Percentiles rank a stretch among this genome's conserved stretches.
These are phyloP conservation scores for Ganoderma leucocontextum DNA, from an alignment of 1,284 basidiomycete species.

Conservation along the genomic window DNA sequence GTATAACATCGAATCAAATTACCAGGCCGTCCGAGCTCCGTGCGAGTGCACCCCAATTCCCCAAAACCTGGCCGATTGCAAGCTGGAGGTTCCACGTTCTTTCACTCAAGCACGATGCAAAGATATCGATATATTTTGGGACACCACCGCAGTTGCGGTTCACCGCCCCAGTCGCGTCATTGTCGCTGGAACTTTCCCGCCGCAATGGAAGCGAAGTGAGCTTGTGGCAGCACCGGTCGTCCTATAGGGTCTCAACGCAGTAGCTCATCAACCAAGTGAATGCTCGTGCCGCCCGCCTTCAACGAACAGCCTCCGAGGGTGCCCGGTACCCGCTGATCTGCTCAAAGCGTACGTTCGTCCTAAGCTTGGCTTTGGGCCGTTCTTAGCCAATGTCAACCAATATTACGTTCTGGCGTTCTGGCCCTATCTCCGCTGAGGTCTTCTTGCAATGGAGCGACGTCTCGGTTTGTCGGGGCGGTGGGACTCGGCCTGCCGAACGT, in stretches of 20 bases:
- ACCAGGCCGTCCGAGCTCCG: not conserved
- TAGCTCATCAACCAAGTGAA: not conserved
- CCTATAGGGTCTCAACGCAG: not conserved
- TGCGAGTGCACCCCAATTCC: not conserved
- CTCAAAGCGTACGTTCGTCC: not conserved
- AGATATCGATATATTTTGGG: not conserved
- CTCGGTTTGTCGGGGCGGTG: conserved; percentile 1
- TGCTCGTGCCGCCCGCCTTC: not conserved
- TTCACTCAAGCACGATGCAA: not conserved
- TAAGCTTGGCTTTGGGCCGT: not conserved
- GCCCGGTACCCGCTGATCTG: not conserved
- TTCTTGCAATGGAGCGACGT: not conserved
- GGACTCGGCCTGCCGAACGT: not conserved
- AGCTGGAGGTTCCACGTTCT: not conserved
- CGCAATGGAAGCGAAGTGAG: not conserved
- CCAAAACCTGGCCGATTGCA: not conserved
- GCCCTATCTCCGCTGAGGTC: not conserved
- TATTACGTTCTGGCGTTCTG: not conserved
- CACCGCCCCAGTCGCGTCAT: not conserved
- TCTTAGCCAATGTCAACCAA: not conserved
- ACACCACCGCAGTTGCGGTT: not conserved
- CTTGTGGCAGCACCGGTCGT: conserved; percentile 1
- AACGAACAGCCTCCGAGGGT: not conserved
- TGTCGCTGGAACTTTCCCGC: not conserved
- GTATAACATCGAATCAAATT: not conserved